phyloP scores from a whole-genome alignment of 1,284 basidiomycete genomes.

The Ceraceosorus bombacis region DNA sequence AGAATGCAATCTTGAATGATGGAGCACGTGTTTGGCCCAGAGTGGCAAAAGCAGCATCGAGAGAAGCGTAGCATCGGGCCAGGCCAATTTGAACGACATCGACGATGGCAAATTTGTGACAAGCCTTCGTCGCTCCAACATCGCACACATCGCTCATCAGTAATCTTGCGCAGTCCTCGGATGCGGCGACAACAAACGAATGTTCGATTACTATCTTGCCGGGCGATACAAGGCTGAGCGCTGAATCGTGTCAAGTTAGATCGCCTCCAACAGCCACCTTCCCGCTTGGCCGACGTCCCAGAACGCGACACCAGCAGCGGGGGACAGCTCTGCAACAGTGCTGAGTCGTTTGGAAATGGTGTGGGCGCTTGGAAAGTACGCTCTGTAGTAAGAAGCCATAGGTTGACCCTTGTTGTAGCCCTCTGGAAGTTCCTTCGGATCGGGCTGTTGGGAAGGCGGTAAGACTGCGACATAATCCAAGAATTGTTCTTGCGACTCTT shows the following conservation, averaged over 20 bases:
- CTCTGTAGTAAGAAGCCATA: conserved; percentile 13
- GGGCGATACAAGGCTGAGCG: no score
- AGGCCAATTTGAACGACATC: no score
- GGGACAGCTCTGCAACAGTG: neutral
- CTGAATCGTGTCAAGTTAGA: conserved; percentile 2
- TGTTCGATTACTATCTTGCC: no score
- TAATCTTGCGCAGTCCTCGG: no score
- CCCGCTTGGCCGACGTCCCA: conserved; percentile 16
- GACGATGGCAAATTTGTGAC: no score
- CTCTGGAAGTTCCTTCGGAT: neutral
- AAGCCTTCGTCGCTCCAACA: no score
- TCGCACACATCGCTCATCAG: no score
- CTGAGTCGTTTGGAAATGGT: conserved; percentile 10
- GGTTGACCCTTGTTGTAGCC: conserved; percentile 1
- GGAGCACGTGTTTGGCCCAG: no score
- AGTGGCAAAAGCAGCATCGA: no score
- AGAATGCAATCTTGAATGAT: no score
- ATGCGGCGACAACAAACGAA: no score
- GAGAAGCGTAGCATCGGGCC: no score
- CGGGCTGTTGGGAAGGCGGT: conserved; percentile 2
- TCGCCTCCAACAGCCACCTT: conserved; percentile 14
- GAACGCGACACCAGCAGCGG: conserved; percentile 10
- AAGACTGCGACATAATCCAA: conserved; percentile 10
- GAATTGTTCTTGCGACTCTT: conserved; percentile 6
- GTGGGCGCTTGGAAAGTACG: conserved; percentile 12